A percentile compares a stretch with the other conserved stretches of the same genome.
phyloP scores from a whole-genome alignment of 306 rosid genomes.

The Carpinus fangiana region DNA sequence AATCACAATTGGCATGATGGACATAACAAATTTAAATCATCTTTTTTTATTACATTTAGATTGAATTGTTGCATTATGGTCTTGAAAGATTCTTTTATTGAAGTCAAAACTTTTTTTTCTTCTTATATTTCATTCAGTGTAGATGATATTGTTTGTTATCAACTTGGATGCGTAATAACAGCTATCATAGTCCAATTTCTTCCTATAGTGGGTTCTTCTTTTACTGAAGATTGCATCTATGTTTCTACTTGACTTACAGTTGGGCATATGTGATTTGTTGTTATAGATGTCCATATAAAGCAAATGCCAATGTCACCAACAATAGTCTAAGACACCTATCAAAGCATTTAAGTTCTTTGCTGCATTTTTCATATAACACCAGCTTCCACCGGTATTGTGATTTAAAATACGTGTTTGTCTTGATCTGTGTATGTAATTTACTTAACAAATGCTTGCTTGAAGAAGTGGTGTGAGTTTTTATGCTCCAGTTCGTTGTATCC shows the following conservation, averaged over 20 bases:
- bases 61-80: constrained; percentile 9
- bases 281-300: not conserved
- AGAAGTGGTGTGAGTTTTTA: constrained; percentile 1
- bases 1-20: constrained; percentile 7
- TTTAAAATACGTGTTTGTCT: not conserved
- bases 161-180: constrained; percentile 1
- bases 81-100: not conserved
- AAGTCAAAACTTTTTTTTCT: not conserved
- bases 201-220: constrained; percentile 3
- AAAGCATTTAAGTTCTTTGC: not conserved
- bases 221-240: not conserved
- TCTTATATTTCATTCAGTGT: not conserved
- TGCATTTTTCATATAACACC: not conserved
- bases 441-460: not conserved
- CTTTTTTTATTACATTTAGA: not conserved
- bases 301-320: not conserved
- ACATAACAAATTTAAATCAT: not conserved
- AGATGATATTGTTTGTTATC: not conserved
- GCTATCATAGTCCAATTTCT: constrained; percentile 7
- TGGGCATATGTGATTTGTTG: too few relatives aligned
- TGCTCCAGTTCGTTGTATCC: constrained; percentile 7
- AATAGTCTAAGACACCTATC: not conserved
- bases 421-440: not conserved
- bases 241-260: not conserved
- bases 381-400: not conserved